Evolutionary conservation across 1,139 yeast genomes (phyloP).

Genomic region (Suhomyces taliae): DNA sequence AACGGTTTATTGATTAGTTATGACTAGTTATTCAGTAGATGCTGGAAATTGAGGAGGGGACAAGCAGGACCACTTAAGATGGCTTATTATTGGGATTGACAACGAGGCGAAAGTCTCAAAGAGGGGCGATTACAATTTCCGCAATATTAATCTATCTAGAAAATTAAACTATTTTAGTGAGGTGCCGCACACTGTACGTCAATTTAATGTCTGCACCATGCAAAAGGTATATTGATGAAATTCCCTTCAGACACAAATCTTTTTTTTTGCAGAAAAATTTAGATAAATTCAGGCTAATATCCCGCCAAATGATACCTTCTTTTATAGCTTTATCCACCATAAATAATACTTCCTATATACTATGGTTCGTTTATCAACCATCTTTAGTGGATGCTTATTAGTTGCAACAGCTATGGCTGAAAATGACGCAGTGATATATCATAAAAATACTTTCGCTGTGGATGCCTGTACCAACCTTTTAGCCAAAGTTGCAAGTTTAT

Average conservation of each 20-base stretch:
- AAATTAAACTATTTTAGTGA: background rate
- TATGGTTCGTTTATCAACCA: conserved; percentile 5
- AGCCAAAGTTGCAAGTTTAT: conserved; percentile 26
- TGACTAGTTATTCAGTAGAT: no score
- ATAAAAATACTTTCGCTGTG: conserved; percentile 12
- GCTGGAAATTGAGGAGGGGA: no score
- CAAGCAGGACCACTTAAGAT: background rate
- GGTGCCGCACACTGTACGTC: background rate
- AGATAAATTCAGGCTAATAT: background rate
- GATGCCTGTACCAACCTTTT: conserved; percentile 30
- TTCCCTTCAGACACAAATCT: conserved; percentile 1
- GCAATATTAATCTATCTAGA: background rate
- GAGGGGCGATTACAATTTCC: background rate
- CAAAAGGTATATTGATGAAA: background rate
- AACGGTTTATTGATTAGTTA: no score
- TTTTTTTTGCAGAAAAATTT: background rate
- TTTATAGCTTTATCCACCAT: background rate
- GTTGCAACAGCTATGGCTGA: conserved; percentile 5
- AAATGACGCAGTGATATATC: conserved; percentile 9
- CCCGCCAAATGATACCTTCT: background rate
- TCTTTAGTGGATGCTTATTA: conserved; percentile 2
- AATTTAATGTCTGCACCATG: background rate
- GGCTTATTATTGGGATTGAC: background rate
- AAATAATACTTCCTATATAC: background rate
- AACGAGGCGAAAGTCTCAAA: no score